phyloP scores from a whole-genome alignment of 2,329 filamentous ascomycete genomes.

The Sporothrix phasma region DNA sequence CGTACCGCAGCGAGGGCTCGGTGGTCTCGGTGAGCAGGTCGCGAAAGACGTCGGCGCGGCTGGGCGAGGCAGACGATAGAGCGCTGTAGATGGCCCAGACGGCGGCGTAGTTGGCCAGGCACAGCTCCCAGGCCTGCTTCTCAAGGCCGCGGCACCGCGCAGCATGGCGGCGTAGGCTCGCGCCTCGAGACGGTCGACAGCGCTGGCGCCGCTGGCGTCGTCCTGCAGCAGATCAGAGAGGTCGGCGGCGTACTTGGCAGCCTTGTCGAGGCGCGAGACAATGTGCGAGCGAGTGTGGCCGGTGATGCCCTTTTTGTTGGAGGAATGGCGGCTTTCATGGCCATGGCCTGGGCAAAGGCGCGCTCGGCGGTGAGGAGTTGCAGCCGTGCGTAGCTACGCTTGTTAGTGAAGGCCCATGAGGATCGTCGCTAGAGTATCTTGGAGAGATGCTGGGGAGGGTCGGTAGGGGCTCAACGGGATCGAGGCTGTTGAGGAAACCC shows the following conservation, averaged over 20 bases:
- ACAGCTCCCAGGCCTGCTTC: constrained; percentile 74
- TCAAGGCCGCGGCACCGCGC: constrained; percentile 73
- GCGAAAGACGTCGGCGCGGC: constrained; percentile 68
- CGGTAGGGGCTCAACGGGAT: too few species aligned
- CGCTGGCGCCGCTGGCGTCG: constrained; percentile 52
- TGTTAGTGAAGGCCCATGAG: neutral
- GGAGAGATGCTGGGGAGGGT: too few species aligned
- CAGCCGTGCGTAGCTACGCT: constrained; percentile 61
- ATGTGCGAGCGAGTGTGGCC: constrained; percentile 80
- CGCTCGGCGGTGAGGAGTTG: constrained; percentile 79
- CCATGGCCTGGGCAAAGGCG: constrained; percentile 92
- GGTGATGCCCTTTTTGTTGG: constrained; percentile 69
- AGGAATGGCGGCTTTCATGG: constrained; percentile 77
- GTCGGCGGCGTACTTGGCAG: constrained; percentile 56
- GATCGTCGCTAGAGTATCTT: too few species aligned
- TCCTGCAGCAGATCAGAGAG: constrained; percentile 59
- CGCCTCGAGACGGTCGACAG: constrained; percentile 71
- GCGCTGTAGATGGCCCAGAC: constrained; percentile 76
- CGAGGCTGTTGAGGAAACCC: too few species aligned
- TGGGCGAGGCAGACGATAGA: constrained; percentile 47
- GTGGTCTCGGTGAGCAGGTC: constrained; percentile 78
- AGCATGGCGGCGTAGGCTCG: constrained; percentile 73
- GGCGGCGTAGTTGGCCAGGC: constrained; percentile 64
- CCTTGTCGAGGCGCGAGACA: constrained; percentile 76
- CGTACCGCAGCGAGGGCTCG: constrained; percentile 88